Base-by-base conservation (phyloP, 2,329 filamentous ascomycete species). In the Triangularia setosa region DNA sequence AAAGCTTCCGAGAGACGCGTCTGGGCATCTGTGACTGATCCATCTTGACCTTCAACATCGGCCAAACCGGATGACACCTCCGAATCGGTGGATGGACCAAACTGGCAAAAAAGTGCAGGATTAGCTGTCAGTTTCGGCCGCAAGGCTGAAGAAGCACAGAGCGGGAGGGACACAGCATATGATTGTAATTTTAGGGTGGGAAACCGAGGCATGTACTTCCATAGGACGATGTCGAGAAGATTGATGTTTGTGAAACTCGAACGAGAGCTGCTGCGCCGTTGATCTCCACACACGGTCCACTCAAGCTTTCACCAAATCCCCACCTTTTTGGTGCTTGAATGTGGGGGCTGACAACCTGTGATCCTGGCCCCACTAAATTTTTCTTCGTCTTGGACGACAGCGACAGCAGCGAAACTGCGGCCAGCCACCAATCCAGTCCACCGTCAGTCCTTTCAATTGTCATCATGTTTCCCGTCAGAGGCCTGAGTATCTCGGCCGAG, bases 381-480 rank as follows among this genome's bases (percentile, higher is more conserved):
- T 66, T 67, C 57, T 65, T 60, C 60, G 21, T 25, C 40, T 48
- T 48, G 40, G 40, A 48, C 28, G 54, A 30, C 53, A 27, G 44
- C 54, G 54, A 33, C 60, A 53, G 54, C 30, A n/a, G 61, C 59
- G 40, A 30, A 18, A 48, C 40, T 48, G 40, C 40, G 40, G 18
- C 40, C n/a, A 48, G 40, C 40, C 52, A 14, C 35, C 63, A 58
- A 60, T 52, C 53, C 24, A n/a, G 28, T 40, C 28, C 16, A 27
- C 18, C 14, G 44, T 4, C 44, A 24, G 48, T 12, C 5, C 59
- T 25, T 7, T 27, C 23, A n/a, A 59, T 25, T 35, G 55, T 11
- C 59, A 72, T 63, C 24, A 94, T 98, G 94, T 98, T 98, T 77
- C 89, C 93, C 9, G 93, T 98, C 28, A 91, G 91, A 73, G 95